phyloP scores from a whole-genome alignment of 169 alveolate species.

The Theileria sp. region DNA sequence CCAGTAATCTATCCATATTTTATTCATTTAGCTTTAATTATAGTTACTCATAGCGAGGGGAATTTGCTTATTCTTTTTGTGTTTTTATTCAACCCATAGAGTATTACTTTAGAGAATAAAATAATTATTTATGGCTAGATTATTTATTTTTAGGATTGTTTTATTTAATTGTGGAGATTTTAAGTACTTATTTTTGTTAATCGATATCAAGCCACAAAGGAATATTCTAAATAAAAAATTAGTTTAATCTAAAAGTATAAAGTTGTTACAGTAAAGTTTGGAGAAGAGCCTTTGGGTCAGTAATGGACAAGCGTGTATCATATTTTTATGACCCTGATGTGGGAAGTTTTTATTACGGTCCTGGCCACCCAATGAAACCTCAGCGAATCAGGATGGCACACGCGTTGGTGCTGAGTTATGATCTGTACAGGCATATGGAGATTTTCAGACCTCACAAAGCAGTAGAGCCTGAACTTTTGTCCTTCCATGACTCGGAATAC shows the following conservation, averaged over 20 bases:
- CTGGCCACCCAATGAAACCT: conserved; percentile 99
- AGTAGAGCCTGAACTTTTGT: conserved; percentile 89
- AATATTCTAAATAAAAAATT: not conserved
- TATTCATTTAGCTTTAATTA: too few species aligned
- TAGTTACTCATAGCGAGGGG: too few species aligned
- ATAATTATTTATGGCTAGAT: not conserved
- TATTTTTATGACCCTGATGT: conserved; percentile 92
- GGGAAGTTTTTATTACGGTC: conserved; percentile 97
- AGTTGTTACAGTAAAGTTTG: not conserved
- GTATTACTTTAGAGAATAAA: not conserved
- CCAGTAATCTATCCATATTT: too few species aligned
- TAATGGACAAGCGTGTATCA: conserved; percentile 80
- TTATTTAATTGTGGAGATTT: not conserved
- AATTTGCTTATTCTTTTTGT: too few species aligned
- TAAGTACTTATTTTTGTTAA: not conserved
- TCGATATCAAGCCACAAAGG: not conserved
- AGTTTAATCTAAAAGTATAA: not conserved
- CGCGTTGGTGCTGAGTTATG: conserved; percentile 92
- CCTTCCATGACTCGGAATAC: conserved; percentile 95
- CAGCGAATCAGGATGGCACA: conserved; percentile 98
- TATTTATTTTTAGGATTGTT: not conserved
- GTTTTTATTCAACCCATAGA: not conserved
- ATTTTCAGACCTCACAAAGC: conserved; percentile 96
- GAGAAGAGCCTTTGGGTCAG: not conserved
- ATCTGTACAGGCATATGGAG: conserved; percentile 93